Evolutionary conservation across 305 asterid species (phyloP).

Genomic region (Fraxinus platypoda): DNA sequence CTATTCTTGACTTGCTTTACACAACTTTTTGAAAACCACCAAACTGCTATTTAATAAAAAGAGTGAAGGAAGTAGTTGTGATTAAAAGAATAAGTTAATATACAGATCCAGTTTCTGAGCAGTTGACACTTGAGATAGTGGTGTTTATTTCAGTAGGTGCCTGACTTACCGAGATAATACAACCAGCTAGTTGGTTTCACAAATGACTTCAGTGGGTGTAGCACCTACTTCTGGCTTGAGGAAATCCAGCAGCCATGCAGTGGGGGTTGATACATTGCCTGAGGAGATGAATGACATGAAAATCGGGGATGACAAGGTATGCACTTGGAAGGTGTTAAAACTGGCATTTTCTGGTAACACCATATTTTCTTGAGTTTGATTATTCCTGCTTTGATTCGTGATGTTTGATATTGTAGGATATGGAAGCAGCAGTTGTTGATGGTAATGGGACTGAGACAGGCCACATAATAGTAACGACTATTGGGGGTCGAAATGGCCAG

Average conservation of each 20-base stretch:
- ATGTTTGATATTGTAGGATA: slow-evolving; percentile 31
- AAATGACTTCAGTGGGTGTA: slow-evolving; percentile 50
- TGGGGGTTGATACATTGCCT: slow-evolving; percentile 51
- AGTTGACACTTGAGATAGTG: not conserved
- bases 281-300: slow-evolving; percentile 60
- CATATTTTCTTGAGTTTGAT: not conserved
- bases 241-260: slow-evolving; percentile 39
- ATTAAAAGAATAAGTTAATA: not conserved
- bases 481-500: slow-evolving; percentile 56
- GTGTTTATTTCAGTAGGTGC: slow-evolving; percentile 19
- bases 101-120: not conserved
- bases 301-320: slow-evolving; percentile 56
- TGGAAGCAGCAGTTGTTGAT: slow-evolving; percentile 53
- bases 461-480: slow-evolving; percentile 53
- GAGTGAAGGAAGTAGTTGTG: not conserved
- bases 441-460: slow-evolving; percentile 62
- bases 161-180: slow-evolving; percentile 27
- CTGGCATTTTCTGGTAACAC: not conserved
- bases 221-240: slow-evolving; percentile 45
- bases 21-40: not conserved
- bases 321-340: not conserved
- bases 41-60: not conserved
- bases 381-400: not conserved
- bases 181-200: slow-evolving; percentile 13
- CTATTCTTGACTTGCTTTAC: not conserved